These are phyloP conservation scores for Epichloe bromicola DNA, from an alignment of 2,329 filamentous ascomycete species.

Conservation along the genomic window DNA sequence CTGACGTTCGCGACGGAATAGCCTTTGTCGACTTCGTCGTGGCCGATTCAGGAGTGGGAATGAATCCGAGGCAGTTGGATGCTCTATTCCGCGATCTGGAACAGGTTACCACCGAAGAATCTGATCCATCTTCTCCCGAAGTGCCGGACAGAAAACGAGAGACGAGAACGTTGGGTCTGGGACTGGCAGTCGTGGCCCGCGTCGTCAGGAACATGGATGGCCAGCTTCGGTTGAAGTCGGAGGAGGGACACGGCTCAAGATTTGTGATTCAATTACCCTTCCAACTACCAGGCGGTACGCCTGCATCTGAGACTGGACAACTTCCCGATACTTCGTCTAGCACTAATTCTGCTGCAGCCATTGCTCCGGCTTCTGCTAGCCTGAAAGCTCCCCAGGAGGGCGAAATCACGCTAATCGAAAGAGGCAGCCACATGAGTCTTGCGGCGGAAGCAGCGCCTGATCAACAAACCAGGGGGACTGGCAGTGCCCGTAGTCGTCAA, in stretches of 20 bases:
- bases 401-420: conserved; percentile 51
- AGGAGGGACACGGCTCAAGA: conserved; percentile 67
- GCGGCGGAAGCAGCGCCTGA: conserved; percentile 6
- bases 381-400: conserved; percentile 23
- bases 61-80: conserved; percentile 48
- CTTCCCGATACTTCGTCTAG: not conserved
- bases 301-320: conserved; percentile 11
- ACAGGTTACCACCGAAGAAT: conserved; percentile 38
- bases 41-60: conserved; percentile 63
- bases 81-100: conserved; percentile 45
- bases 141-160: conserved; percentile 18
- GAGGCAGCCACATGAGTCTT: conserved; percentile 19
- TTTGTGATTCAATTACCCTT: conserved; percentile 76
- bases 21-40: conserved; percentile 62
- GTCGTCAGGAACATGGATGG: conserved; percentile 86
- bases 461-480: conserved; percentile 5
- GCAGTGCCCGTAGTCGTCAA: conserved; percentile 12
- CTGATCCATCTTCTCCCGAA: conserved; percentile 14
- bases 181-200: conserved; percentile 76
- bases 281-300: conserved; percentile 36
- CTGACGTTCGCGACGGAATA: conserved; percentile 36
- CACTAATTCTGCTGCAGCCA: conserved; percentile 5
- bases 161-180: conserved; percentile 54
- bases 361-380: conserved; percentile 12
- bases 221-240: conserved; percentile 71